Percentiles rank a stretch among this genome's conserved stretches.
Evolutionary conservation across 305 asterid genomes (phyloP).

Genomic region (Fraxinus xanthoxyloides): DNA sequence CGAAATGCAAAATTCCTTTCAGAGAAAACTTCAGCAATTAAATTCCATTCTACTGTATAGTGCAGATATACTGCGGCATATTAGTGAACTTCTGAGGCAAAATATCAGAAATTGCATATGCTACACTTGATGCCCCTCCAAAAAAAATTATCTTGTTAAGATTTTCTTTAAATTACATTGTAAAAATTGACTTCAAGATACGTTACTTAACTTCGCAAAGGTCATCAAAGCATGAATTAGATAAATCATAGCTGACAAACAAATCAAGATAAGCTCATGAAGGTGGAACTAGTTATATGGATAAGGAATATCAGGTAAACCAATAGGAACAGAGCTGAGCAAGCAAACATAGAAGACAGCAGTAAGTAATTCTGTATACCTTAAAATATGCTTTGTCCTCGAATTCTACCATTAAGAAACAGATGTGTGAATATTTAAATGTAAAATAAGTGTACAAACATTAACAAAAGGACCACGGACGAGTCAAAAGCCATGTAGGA

Average conservation of each 20-base stretch:
- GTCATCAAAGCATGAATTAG: neutral
- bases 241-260: neutral
- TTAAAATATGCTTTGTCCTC: conserved; percentile 86
- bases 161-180: neutral
- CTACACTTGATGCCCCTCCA: neutral
- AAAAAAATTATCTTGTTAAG: neutral
- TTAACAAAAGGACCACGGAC: neutral
- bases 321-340: neutral
- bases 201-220: neutral
- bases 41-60: neutral
- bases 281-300: conserved; percentile 1
- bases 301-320: neutral
- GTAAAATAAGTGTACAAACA: neutral
- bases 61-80: neutral
- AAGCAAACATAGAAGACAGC: neutral
- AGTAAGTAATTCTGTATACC: conserved; percentile 42
- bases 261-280: conserved; percentile 7
- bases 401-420: conserved; percentile 57
- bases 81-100: neutral
- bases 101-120: neutral
- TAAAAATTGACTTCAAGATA: neutral
- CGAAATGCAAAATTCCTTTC: neutral
- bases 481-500: conserved; percentile 1
- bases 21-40: neutral
- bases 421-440: neutral